Percentiles rank a stretch among this genome's conserved stretches.
Conservation (phyloP, 345 rosid genomes). For the Corymbia maculata region DNA sequence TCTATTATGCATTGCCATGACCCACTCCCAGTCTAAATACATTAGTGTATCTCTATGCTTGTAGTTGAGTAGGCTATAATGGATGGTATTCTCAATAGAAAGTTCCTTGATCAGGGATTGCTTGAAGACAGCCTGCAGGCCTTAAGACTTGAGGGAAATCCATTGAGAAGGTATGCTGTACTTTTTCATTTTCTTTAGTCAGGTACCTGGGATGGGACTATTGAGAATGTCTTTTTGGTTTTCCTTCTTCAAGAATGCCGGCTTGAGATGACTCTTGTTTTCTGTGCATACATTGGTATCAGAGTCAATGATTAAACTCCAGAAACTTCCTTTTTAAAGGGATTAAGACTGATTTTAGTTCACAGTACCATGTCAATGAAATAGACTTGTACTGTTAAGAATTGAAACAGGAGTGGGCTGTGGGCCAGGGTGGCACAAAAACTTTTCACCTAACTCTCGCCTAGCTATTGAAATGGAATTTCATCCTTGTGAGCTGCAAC, state of each 20-base stretch:
- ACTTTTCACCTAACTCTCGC: not conserved
- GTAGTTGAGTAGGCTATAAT: not conserved
- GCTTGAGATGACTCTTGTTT: not conserved
- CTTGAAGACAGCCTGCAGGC: slow-evolving; percentile 76
- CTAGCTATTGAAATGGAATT: not conserved
- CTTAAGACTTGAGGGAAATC: slow-evolving; percentile 83
- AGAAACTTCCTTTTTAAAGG: not conserved
- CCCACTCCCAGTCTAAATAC: not conserved
- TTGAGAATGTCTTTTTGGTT: not conserved
- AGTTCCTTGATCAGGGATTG: slow-evolving; percentile 43
- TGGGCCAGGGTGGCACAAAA: not conserved
- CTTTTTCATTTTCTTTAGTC: not conserved
- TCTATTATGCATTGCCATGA: not conserved
- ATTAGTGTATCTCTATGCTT: not conserved
- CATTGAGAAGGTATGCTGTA: slow-evolving; percentile 59
- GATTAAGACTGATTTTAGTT: not conserved
- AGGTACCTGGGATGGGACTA: not conserved
- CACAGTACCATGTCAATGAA: not conserved
- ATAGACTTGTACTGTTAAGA: not conserved
- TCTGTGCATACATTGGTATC: not conserved
- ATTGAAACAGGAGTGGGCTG: not conserved
- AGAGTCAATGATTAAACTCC: not conserved
- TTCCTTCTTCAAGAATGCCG: not conserved
- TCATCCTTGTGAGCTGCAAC: not conserved
- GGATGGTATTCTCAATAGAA: not conserved